Conservation (phyloP, 1,284 basidiomycete species). For the Spongispora temasekensis region DNA sequence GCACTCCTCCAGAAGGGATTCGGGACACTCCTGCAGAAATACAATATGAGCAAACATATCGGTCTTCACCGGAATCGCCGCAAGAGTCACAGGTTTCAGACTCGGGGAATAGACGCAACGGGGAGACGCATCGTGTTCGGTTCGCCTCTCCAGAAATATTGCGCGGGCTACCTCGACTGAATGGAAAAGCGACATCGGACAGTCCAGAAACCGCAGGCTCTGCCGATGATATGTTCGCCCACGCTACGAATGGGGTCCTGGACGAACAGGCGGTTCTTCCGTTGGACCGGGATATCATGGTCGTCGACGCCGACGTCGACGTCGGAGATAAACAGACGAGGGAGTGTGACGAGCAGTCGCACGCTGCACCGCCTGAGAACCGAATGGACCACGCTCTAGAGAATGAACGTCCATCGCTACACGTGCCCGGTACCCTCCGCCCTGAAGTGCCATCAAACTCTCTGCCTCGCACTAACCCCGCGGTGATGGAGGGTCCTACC, state of each 20-base stretch:
- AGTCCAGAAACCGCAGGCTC: not conserved
- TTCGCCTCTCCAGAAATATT: slow-evolving; percentile 35
- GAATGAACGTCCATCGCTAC: not conserved
- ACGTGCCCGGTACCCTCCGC: slow-evolving; percentile 4
- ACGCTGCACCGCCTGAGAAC: not conserved
- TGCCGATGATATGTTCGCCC: not conserved
- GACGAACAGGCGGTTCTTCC: not conserved
- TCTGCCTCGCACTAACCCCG: not conserved
- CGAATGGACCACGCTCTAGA: not conserved
- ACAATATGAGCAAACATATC: slow-evolving; percentile 25
- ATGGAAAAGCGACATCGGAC: slow-evolving; percentile 1
- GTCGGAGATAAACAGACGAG: slow-evolving; percentile 9
- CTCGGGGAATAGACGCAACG: slow-evolving; percentile 18
- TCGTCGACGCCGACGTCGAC: slow-evolving; percentile 29
- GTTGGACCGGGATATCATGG: slow-evolving; percentile 22
- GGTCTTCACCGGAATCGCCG: slow-evolving; percentile 23
- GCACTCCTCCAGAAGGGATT: slow-evolving; percentile 11
- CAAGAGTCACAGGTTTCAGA: slow-evolving; percentile 8
- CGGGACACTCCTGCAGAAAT: slow-evolving; percentile 31
- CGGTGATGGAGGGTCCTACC: not conserved
- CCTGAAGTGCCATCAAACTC: not conserved
- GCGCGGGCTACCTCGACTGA: slow-evolving; percentile 16
- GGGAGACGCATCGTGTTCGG: slow-evolving; percentile 30
- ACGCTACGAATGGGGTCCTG: not conserved
- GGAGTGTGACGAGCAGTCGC: not conserved